Evolutionary conservation across 768 basidiomycete genomes (phyloP), one percentile per base, ranked within the genome.

Genomic region (Exsudoporus frostii): DNA sequence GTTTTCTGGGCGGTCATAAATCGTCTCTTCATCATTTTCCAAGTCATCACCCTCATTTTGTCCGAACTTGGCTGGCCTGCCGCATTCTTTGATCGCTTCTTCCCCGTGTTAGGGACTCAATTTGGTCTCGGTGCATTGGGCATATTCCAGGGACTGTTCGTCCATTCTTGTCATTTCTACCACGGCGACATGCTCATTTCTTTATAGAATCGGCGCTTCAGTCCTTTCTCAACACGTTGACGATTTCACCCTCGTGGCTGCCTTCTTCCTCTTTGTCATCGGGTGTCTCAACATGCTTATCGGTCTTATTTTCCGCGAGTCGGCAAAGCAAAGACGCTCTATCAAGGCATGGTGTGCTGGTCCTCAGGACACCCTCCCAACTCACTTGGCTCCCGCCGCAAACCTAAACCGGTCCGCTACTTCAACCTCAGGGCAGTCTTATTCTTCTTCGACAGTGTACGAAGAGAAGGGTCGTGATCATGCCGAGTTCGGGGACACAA

Each of bases 1-100:
- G 81, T 83, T 9, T 96, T 97, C 73, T 97, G 92, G 90, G 89
- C 90, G 5, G 84, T 96, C 56, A 74, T 95, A 57, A 91, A 92
- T 71, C 79, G 90, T 54, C 78, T 96, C 51, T 81, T 96, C 69
- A 91, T 96, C 69, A 82, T 93, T 56, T 85, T 89, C 70, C 89
- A 94, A 74, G 81, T 86, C 55, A 68, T 93, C 62, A 76, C 92
- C 30, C 84, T 96, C 63, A 71, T 93, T 56, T 54, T 93, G 52
- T 88, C 92, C 51, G 94, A 97, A 71, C 56, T 93, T 53, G 84
- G 88, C 57, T 89, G 90, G 81, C 91, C 91, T 11, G 70, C 79
- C 8, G 65, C 74, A 29, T 89, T 92, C 77, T 96, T 96, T 72
- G 78, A 83, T 65, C 81, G 81, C 34, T 94, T 81, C 74, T 88